These are phyloP conservation scores for Botrytis tulipae DNA, from an alignment of 2,329 filamentous ascomycete species.

Conservation along the genomic window DNA sequence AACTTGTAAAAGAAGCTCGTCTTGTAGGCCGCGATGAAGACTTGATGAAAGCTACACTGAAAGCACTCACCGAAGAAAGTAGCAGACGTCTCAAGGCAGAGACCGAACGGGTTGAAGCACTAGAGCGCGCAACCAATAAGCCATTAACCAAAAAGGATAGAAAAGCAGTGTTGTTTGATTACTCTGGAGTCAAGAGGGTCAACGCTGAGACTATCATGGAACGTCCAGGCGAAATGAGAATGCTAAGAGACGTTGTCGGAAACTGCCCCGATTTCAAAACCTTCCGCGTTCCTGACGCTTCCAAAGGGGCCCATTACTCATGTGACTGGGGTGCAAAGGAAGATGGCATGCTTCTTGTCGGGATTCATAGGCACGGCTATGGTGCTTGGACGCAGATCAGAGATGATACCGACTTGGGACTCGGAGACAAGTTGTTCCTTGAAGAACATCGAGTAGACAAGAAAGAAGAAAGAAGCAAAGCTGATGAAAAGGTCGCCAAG, in stretches of 20 bases:
- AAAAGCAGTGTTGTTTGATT: conserved; percentile 95
- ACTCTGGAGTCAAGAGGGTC: conserved; percentile 86
- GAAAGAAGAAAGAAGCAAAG: conserved; percentile 85
- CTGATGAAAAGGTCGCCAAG: conserved; percentile 69
- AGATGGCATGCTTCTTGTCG: conserved; percentile 94
- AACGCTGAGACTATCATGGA: conserved; percentile 96
- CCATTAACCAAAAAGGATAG: conserved; percentile 92
- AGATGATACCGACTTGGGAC: conserved; percentile 81
- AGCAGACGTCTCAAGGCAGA: conserved; percentile 76
- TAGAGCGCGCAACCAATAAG: conserved; percentile 73
- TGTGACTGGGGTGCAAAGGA: conserved; percentile 91
- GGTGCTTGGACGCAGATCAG: conserved; percentile 94
- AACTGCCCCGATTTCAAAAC: conserved; percentile 67
- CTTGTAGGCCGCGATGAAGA: conserved; percentile 77
- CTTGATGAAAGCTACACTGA: conserved; percentile 72
- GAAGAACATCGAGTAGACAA: conserved; percentile 98
- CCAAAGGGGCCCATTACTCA: conserved; percentile 86
- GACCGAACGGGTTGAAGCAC: conserved; percentile 55
- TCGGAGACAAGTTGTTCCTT: conserved; percentile 89
- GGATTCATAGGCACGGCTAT: conserved; percentile 90
- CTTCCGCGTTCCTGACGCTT: conserved; percentile 87
- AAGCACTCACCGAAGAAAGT: conserved; percentile 64
- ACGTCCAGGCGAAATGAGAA: conserved; percentile 81
- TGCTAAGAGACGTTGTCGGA: conserved; percentile 73
- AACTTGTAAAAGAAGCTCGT: conserved; percentile 84